Base-by-base conservation (phyloP, 2,329 filamentous ascomycete species). In the Tolypocladium pustulatum region DNA sequence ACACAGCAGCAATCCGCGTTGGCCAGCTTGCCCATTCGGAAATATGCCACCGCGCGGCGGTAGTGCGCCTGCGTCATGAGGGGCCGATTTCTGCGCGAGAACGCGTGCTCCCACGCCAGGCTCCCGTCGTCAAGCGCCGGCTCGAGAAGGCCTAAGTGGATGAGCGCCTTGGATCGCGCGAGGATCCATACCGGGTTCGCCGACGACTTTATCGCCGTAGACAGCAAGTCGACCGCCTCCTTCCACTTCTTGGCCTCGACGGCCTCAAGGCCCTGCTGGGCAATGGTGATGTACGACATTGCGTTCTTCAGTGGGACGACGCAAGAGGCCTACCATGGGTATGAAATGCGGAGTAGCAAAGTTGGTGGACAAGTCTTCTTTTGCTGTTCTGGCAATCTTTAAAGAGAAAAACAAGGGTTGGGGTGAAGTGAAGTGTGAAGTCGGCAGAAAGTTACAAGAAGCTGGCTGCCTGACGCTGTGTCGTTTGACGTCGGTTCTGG, bases 51-150 rank as follows among this genome's bases (percentile, higher is more conserved):
- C 6, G 84, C 89, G 41, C 93, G 84, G 65, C 92, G 85, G 66
- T 94, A 84, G 67, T 97, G 90, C 1, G 90, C 87, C n/a, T 90
- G 83, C 53, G 86, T 80, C 71, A 97, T 90, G 36, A 88, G 80
- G 63, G 90, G 84, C 56, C 89, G 84, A 66, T 87, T 88, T 37
- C 82, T 89, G 46, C 93, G 87, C 62, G 87, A 79, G 32, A 76
- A 76, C 3, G 86, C 87, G 4, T 80, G 74, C 41, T 80, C 73
- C 57, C 88, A 81, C 3, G 86, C 89, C 54, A 80, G 78, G 62
- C 91, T 84, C 41, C 87, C 85, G 71, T 92, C 89, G 43, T 75
- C 77, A 52, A 94, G 81, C 1, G 91, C 89, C 27, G 82, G 78
- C 2, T 83, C 76, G 58, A 83, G 79, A 56, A 84, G 76, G 63